A percentile compares a stretch with the other conserved stretches of the same genome.
These are phyloP conservation scores for Fusarium tricinctum DNA, from an alignment of 2,329 filamentous ascomycete species.

Conservation along the genomic window DNA sequence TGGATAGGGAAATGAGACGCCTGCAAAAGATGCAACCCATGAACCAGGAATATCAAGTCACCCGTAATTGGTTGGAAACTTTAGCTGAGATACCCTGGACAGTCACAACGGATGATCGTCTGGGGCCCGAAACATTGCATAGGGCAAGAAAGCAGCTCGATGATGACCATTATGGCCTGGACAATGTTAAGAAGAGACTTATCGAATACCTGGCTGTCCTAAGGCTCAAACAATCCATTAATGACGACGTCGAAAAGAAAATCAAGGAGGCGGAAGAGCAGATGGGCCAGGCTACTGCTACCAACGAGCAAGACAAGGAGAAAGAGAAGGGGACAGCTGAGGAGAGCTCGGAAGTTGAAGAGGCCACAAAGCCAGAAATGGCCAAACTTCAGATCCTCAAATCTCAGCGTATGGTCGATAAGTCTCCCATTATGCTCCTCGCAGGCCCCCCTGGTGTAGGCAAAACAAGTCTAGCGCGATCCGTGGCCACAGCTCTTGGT, in stretches of 20 bases:
- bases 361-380: slow-evolving; percentile 55
- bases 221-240: slow-evolving; percentile 91
- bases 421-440: slow-evolving; percentile 93
- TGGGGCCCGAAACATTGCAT: slow-evolving; percentile 83
- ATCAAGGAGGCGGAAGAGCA: slow-evolving; percentile 77
- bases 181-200: slow-evolving; percentile 96
- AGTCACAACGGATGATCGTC: slow-evolving; percentile 83
- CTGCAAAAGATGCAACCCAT: slow-evolving; percentile 96
- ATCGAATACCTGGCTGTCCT: slow-evolving; percentile 97
- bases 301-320: slow-evolving; percentile 32
- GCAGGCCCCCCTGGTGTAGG: slow-evolving; percentile 95
- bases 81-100: slow-evolving; percentile 95
- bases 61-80: slow-evolving; percentile 93
- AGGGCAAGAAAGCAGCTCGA: slow-evolving; percentile 91
- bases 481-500: slow-evolving; percentile 90
- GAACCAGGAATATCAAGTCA: slow-evolving; percentile 96
- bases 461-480: slow-evolving; percentile 95
- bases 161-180: slow-evolving; percentile 94
- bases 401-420: slow-evolving; percentile 89
- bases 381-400: slow-evolving; percentile 82
- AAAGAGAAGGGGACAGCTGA: slow-evolving; percentile 38
- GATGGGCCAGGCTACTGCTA: slow-evolving; percentile 56
- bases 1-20: slow-evolving; percentile 87
- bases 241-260: slow-evolving; percentile 84
- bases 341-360: slow-evolving; percentile 44